A percentile compares a stretch with the other conserved stretches of the same genome.
These are phyloP conservation scores for Nannizziopsis barbatae DNA, from an alignment of 2,329 filamentous ascomycete genomes.

Conservation along the genomic window DNA sequence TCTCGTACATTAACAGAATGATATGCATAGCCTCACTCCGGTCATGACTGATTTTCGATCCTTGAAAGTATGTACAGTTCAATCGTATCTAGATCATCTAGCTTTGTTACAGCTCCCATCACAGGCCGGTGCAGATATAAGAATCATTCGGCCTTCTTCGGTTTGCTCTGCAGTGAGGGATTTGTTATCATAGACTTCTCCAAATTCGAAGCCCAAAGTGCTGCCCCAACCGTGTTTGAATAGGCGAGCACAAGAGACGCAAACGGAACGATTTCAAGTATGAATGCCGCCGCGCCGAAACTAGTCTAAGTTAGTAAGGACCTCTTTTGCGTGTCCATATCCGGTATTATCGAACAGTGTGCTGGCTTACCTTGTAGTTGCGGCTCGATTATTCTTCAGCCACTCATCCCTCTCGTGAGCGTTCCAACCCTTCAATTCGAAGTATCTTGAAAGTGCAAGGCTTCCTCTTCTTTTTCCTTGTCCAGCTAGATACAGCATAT, in stretches of 20 bases:
- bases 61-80: too few relatives aligned
- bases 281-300: conserved; percentile 64
- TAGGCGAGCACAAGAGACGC: conserved; percentile 76
- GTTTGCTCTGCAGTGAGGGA: background rate
- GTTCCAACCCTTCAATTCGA: conserved; percentile 80
- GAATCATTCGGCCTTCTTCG: conserved; percentile 1
- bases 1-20: too few relatives aligned
- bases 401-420: conserved; percentile 53
- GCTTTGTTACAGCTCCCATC: background rate
- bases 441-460: conserved; percentile 56
- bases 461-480: conserved; percentile 54
- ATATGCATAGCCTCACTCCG: too few relatives aligned
- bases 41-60: too few relatives aligned
- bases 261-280: conserved; percentile 76
- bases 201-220: conserved; percentile 85
- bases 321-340: background rate
- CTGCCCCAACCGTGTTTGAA: conserved; percentile 84
- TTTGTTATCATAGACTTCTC: conserved; percentile 39
- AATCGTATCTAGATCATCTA: too few relatives aligned
- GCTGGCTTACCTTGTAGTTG: conserved; percentile 60
- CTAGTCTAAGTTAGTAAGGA: conserved; percentile 19
- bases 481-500: conserved; percentile 63
- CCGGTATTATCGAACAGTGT: background rate
- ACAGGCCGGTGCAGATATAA: background rate
- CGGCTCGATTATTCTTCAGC: conserved; percentile 57